Base-by-base conservation (phyloP, 2,329 filamentous ascomycete genomes). In the Coleophoma eucalyptorum region DNA sequence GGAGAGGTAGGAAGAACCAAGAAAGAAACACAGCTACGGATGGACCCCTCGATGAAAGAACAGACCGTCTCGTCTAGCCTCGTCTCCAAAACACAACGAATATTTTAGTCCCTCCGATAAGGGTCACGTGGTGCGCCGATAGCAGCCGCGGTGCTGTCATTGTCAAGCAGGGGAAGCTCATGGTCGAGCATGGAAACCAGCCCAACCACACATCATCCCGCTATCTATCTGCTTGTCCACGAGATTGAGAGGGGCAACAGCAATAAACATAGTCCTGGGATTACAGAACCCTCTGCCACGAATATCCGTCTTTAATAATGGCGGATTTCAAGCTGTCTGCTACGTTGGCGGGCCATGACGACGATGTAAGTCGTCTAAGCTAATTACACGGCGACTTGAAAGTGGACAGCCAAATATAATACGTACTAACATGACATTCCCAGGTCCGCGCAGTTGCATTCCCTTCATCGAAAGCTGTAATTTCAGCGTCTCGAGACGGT, bases 271-370 rank as follows among this genome's bases (percentile, higher is more conserved):
- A 5, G 26, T 8, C 26, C 26, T 5, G 26, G 26, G 10, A 26
- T 26, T 8, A 8, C 26, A 26, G 26, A 26, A 26, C 26, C 4
- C 10, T 26, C 26, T 7, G 26, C 6, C 26, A 26, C 26, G 26
- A 5, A 5, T 26, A 26, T 26, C 26, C 26, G 26, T 26, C 26
- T 26, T 35, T 46, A 51, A 59, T 58, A 62, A 92, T 93, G 87
- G 75, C 79, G 70, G 86, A 91, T 67, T 97, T 90, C 79, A 96
- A 93, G 80, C 84, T 99, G 65, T 96, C 94, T 55, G 91, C 93
- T 60, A 88, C 90, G 65, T 80, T 99, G 59, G 76, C 84, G 60
- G 93, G 90, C 65, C 94, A 99, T 69, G 88, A 94, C 69, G 87
- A 94, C 68, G 94, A 99, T 83, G 94, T 97, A 78, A 72, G 85